These are phyloP conservation scores for Scytalidium lignicola DNA, from an alignment of 2,329 filamentous ascomycete species.

Conservation along the genomic window DNA sequence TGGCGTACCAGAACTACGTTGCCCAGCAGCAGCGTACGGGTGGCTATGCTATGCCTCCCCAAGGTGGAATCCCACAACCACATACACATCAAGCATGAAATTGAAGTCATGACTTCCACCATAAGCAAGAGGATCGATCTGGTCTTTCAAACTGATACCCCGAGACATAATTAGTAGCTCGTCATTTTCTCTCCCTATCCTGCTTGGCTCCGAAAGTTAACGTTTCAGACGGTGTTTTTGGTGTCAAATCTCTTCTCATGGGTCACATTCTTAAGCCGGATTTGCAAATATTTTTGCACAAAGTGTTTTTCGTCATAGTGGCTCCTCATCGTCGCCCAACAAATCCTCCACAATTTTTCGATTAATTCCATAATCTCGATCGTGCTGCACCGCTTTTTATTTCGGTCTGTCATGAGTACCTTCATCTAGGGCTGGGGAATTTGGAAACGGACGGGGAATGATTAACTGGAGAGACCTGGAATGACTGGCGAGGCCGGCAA, in stretches of 20 bases:
- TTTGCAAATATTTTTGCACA: neutral
- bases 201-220: neutral
- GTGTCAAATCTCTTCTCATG: conserved; percentile 13
- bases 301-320: neutral
- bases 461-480: neutral
- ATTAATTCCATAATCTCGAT: neutral
- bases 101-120: conserved; percentile 18
- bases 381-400: neutral
- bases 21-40: conserved; percentile 64
- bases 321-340: neutral
- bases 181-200: neutral
- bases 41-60: conserved; percentile 74
- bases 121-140: conserved; percentile 21
- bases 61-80: conserved; percentile 75
- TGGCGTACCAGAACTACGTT: conserved; percentile 81
- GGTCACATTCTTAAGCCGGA: neutral
- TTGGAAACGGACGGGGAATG: neutral
- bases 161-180: conserved; percentile 43
- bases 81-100: conserved; percentile 71
- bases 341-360: neutral
- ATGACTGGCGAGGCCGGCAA: neutral
- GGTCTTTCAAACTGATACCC: conserved; percentile 47
- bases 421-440: neutral
- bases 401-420: neutral
- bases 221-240: conserved; percentile 21